Evolutionary conservation across 495 filamentous ascomycete genomes (phyloP), one percentile per base, ranked within the genome.

Genomic region (Cercophora sp.): DNA sequence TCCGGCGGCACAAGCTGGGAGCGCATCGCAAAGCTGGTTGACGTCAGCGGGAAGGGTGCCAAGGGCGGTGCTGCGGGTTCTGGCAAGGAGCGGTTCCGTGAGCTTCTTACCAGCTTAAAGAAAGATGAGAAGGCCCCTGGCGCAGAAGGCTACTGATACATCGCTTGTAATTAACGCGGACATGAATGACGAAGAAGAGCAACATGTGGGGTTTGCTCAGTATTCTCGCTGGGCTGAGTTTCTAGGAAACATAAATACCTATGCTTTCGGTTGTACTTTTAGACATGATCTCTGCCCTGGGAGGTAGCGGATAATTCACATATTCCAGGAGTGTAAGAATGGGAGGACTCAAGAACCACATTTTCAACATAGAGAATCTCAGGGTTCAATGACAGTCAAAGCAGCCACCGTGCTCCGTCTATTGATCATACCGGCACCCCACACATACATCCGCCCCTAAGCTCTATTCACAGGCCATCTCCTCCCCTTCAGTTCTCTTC

Each of bases 1-100:
- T 86, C 87, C 1, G 93, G 94, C 20, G 93, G 93, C 24, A 99
- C 94, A 6, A 91, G 88, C 78, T 99, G 93, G 93, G 93, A 97
- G 73, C 84, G 94, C 50, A 97, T 99, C 68, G 86, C 91, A 2
- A 97, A 96, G 74, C 66, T 97, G 59, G 93, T 96, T 24, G 93
- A 99, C 71, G 72, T 99, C 51, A 96, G 89, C 65, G 93, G 94
- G 43, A 97, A 97, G 76, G 90, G 91, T 9, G 76, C 81, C 37
- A 85, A 83, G 62, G 90, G 89, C 51, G 91, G 91, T 62, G 88
- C 85, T 20, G 83, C 79, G 20, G 91, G 91, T 49, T 92, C 85
- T 44, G 90, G 89, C 58, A 99, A 97, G 79, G 88, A 92, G 67
- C 85, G 86, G 53, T 97, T 97, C 79, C 85, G 93, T 51, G 91